Evolutionary conservation across 169 alveolate genomes (phyloP).

Genomic region (Plasmodium reichenowi): DNA sequence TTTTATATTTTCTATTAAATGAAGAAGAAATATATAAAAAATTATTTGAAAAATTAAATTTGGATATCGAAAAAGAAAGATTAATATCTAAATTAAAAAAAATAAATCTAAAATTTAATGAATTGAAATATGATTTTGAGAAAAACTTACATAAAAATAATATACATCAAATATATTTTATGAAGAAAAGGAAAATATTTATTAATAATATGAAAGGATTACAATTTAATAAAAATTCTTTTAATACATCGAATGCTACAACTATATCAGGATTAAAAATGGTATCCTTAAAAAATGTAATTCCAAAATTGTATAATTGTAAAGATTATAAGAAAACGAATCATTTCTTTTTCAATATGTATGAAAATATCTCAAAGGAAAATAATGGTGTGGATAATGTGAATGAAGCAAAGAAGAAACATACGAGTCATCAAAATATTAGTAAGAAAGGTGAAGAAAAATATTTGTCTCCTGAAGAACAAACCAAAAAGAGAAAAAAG

Average conservation of each 20-base stretch:
- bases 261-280: neutral
- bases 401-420: conserved; percentile 23
- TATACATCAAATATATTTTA: conserved; percentile 18
- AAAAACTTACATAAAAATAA: conserved; percentile 25
- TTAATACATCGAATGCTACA: neutral
- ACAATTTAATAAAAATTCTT: neutral
- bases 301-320: conserved; percentile 50
- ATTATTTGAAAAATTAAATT: conserved; percentile 15
- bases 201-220: neutral
- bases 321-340: conserved; percentile 32
- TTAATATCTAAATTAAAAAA: conserved; percentile 36
- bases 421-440: conserved; percentile 10
- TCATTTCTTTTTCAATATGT: conserved; percentile 32
- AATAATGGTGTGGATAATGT: neutral
- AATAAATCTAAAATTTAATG: conserved; percentile 11
- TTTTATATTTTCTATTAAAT: conserved; percentile 22
- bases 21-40: conserved; percentile 39
- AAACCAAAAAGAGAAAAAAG: neutral
- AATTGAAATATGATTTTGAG: conserved; percentile 33
- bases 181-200: neutral
- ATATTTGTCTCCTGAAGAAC: neutral
- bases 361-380: neutral
- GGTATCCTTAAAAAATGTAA: conserved; percentile 44
- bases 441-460: neutral
- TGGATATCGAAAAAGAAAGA: conserved; percentile 25